A percentile compares a stretch with the other conserved stretches of the same genome.
phyloP scores from a whole-genome alignment of 306 rosid species.

The Notholithocarpus densiflorus region DNA sequence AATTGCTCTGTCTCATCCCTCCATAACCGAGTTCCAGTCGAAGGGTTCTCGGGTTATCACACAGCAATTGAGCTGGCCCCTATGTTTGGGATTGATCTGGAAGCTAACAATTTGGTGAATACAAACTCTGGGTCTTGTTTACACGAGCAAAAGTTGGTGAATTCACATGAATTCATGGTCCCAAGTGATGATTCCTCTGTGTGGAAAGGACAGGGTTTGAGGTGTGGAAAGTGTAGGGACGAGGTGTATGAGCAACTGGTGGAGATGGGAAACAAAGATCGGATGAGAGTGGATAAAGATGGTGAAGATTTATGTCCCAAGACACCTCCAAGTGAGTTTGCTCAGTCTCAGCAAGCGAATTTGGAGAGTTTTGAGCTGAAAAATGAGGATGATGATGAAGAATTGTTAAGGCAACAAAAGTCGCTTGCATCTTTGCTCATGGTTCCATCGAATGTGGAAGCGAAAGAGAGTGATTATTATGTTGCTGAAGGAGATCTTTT shows the following conservation, averaged over 20 bases:
- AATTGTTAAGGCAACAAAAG: constrained; percentile 26
- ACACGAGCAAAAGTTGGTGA: neutral
- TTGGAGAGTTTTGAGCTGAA: neutral
- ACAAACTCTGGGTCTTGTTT: neutral
- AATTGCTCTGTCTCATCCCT: neutral
- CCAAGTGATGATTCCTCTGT: neutral
- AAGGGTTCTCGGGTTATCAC: constrained; percentile 40
- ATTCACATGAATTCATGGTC: constrained; percentile 5
- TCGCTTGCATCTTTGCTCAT: constrained; percentile 33
- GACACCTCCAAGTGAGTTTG: neutral
- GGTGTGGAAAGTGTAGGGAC: neutral
- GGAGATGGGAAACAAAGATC: constrained; percentile 26
- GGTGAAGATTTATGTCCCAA: neutral
- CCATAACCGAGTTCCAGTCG: constrained; percentile 15
- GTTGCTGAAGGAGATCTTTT: constrained; percentile 23
- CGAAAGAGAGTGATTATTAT: neutral
- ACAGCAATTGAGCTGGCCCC: constrained; percentile 32
- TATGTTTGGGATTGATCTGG: constrained; percentile 12
- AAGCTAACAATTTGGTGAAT: neutral
- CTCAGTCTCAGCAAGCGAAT: neutral
- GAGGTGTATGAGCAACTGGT: constrained; percentile 34
- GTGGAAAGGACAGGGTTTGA: neutral
- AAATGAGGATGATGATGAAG: constrained; percentile 14
- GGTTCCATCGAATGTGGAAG: constrained; percentile 11
- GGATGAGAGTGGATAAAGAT: neutral